Conservation (phyloP, 163 green algal genomes). For the Smithsoniella earleae region DNA sequence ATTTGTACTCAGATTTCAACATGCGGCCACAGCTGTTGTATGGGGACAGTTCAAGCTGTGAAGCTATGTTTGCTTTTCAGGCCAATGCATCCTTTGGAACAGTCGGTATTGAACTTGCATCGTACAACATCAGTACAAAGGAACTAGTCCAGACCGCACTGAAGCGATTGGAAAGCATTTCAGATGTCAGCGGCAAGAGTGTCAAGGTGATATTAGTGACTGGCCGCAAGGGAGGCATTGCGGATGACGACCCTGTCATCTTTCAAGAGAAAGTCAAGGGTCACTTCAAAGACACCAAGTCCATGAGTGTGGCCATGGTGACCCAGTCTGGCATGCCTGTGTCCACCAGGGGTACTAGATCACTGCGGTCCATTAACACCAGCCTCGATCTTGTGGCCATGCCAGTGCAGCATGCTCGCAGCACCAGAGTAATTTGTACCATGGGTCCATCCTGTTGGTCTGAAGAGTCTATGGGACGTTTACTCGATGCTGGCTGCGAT, state of each 20-base stretch:
- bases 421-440: slow-evolving; percentile 64
- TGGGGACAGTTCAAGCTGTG: too few relatives aligned
- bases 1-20: too few relatives aligned
- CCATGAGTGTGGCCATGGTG: slow-evolving; percentile 36
- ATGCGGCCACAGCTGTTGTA: too few relatives aligned
- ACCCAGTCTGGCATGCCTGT: slow-evolving; percentile 42
- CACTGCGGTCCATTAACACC: slow-evolving; percentile 44
- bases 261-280: slow-evolving; percentile 34
- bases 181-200: slow-evolving; percentile 27
- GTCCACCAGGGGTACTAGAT: slow-evolving; percentile 37
- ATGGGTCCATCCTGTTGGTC: slow-evolving; percentile 56
- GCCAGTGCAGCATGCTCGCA: slow-evolving; percentile 41
- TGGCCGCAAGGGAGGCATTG: slow-evolving; percentile 32
- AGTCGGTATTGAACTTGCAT: slow-evolving; percentile 33
- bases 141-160: slow-evolving; percentile 8
- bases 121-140: background rate
- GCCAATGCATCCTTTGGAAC: slow-evolving; percentile 24
- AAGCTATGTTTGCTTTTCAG: background rate
- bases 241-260: slow-evolving; percentile 40
- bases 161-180: background rate
- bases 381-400: slow-evolving; percentile 46
- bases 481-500: slow-evolving; percentile 50
- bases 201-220: slow-evolving; percentile 40
- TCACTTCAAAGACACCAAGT: slow-evolving; percentile 39
- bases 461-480: slow-evolving; percentile 36